Evolutionary conservation across 2,329 filamentous ascomycete species (phyloP), one percentile per base, ranked within the genome.

Genomic region (Stagonosporopsis tanaceti): DNA sequence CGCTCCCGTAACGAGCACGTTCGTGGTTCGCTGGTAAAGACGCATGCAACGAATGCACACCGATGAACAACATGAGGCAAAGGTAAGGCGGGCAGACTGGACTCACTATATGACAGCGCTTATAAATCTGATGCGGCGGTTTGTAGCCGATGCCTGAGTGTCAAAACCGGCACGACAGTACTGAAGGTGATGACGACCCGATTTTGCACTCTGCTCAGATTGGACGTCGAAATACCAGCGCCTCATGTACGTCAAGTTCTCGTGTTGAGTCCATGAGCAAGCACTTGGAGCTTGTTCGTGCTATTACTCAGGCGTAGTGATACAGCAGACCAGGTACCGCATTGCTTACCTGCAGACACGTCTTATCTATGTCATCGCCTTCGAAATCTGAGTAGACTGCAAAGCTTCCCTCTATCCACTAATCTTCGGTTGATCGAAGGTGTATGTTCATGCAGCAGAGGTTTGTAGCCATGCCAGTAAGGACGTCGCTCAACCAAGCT

Each of bases 21-120:
- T 45, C 48, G 20, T 48, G 38, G 25, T 52, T 52, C 27, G 42
- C 37, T 35, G 32, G 17, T 24, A 22, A 24, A 6, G 22, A 20
- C 27, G 47, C 14, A 57, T 38, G 54, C 20, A 28, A 35, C 12
- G 22, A 11, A 25, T 20, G 37, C 54, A 57, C 54, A 57, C 48
- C 54, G 54, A 57, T 57, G 42, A 52, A 17, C 12, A 22, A 6
- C 9, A n/a, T 38, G 17, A 41, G 47, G 48, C 48, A 22, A 35
- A 37, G 11, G 30, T 38, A 30, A 30, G n/a, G 51, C 32, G 27
- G 22, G 9, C 22, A 42, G 50, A 41, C 41, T 42, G 41, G 2
- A 32, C 14, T 40, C 27, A 28, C 41, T 47, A 34, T 22, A 45
- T 32, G n/a, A 14, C 24, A 47, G 53, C 53, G 47, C 53, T 47